Evolutionary conservation across 192 early-diverging fungal species (phyloP).

Genomic region (Diversispora epigaea): DNA sequence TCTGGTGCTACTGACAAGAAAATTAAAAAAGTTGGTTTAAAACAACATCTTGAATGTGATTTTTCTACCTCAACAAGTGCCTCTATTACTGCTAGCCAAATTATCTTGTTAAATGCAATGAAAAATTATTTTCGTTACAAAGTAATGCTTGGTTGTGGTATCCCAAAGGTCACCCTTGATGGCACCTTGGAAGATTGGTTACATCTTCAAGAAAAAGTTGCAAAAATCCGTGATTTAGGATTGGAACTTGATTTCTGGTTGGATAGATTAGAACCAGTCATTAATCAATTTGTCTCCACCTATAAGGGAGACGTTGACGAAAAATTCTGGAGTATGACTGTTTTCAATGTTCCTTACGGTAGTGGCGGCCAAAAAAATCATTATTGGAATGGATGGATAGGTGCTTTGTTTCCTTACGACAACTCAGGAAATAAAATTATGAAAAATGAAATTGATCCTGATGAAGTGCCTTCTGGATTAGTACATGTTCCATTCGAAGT

Average conservation of each 20-base stretch:
- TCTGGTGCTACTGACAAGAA: neutral
- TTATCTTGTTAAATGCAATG: conserved; percentile 19
- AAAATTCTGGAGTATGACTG: conserved; percentile 12
- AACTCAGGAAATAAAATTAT: neutral
- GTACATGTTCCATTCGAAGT: conserved; percentile 13
- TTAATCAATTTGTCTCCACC: conserved; percentile 5
- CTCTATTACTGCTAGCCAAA: conserved; percentile 15
- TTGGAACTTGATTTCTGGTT: neutral
- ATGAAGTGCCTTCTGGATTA: neutral
- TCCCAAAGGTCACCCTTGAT: conserved; percentile 28
- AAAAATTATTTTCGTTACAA: conserved; percentile 14
- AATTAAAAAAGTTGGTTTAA: conserved; percentile 13
- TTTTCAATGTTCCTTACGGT: neutral
- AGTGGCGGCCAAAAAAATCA: neutral
- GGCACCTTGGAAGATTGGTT: neutral
- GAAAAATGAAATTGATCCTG: neutral
- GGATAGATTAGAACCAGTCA: conserved; percentile 19
- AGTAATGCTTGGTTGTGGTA: neutral
- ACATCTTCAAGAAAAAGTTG: neutral
- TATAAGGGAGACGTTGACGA: conserved; percentile 29
- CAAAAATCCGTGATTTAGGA: conserved; percentile 7
- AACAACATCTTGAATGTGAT: conserved; percentile 17
- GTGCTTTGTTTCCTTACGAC: conserved; percentile 1
- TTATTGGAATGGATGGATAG: conserved; percentile 17
- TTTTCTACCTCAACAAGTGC: conserved; percentile 14